Base-by-base conservation (phyloP, 1,284 basidiomycete genomes). In the Peniophora sp. region DNA sequence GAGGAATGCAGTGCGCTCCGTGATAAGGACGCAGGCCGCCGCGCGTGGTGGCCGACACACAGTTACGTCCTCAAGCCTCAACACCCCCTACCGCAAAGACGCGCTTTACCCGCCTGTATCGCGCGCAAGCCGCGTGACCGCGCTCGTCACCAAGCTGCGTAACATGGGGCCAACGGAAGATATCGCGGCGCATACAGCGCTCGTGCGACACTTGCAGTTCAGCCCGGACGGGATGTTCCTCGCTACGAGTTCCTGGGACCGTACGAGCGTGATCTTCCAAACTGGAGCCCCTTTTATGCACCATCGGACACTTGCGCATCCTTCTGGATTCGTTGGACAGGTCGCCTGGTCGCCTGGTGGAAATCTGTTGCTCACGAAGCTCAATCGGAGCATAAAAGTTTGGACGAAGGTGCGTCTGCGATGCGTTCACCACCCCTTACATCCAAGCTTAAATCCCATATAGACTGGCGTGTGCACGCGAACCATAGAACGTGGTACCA, bases 261-360 rank as follows among this genome's bases (percentile, higher is more conserved):
- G 80, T 53, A 89, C 86, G 0, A 83, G 83, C 0, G 73, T 84
- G 20, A 81, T 90, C 46, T 89, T 87, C 67, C 77, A 74, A 53
- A 81, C 89, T 20, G 81, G 77, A 50, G 83, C 83, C 53, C 74
- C 77, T 24, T 73, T 85, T 52, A 66, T 69, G 10, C 71, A 75
- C 3, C 83, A 87, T 61, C 78, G 83, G 51, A 74, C 80, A 34
- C 74, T 89, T 12, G 82, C 81, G 2, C 86, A 89, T 61, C 73
- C 84, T 20, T 77, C 80, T 60, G 85, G 86, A 23, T 89, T 89
- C 59, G 82, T 89, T 44, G 78, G 81, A 47, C 87, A 89, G 65
- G 86, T 89, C n/a, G 86, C 85, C 25, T 90, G 87, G 84, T 86
- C 85, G 25, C 84, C 85, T 1, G 77, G 72, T 24, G 83, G 87